phyloP scores from a whole-genome alignment of 2,329 filamentous ascomycete species.

The Aureobasidium sp. region DNA sequence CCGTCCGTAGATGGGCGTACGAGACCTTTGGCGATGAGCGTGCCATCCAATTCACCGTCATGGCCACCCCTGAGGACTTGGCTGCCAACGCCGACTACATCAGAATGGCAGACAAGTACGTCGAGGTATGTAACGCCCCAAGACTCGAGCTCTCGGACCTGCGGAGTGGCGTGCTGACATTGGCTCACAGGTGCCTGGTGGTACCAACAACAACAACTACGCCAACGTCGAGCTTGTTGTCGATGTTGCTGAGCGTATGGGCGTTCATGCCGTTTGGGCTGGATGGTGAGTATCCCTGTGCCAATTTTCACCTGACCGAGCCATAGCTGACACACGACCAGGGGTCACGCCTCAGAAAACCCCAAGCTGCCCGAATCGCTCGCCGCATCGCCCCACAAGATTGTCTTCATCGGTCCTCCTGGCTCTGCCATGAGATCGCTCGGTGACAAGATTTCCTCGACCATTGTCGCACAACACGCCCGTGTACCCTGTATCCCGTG shows the following conservation, averaged over 20 bases:
- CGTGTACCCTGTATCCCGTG: constrained; percentile 97
- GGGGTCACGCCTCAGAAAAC: constrained; percentile 98
- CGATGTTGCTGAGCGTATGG: constrained; percentile 96
- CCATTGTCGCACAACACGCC: constrained; percentile 96
- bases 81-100: constrained; percentile 98
- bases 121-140: constrained; percentile 53
- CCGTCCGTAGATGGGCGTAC: constrained; percentile 99
- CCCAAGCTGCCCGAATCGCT: constrained; percentile 94
- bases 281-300: constrained; percentile 63
- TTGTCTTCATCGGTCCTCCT: constrained; percentile 96
- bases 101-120: constrained; percentile 98
- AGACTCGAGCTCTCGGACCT: not conserved
- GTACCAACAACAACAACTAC: constrained; percentile 99
- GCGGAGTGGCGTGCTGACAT: constrained; percentile 7
- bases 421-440: constrained; percentile 98
- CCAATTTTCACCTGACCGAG: not conserved
- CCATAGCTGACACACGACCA: constrained; percentile 28
- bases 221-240: constrained; percentile 99
- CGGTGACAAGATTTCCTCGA: constrained; percentile 99
- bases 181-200: constrained; percentile 64
- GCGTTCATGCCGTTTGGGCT: constrained; percentile 97
- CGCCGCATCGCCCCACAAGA: constrained; percentile 94
- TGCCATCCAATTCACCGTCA: constrained; percentile 98
- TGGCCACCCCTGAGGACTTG: constrained; percentile 98
- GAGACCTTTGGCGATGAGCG: constrained; percentile 98